phyloP scores from a whole-genome alignment of 2,329 filamentous ascomycete species.

The Calonectria leucothoes region DNA sequence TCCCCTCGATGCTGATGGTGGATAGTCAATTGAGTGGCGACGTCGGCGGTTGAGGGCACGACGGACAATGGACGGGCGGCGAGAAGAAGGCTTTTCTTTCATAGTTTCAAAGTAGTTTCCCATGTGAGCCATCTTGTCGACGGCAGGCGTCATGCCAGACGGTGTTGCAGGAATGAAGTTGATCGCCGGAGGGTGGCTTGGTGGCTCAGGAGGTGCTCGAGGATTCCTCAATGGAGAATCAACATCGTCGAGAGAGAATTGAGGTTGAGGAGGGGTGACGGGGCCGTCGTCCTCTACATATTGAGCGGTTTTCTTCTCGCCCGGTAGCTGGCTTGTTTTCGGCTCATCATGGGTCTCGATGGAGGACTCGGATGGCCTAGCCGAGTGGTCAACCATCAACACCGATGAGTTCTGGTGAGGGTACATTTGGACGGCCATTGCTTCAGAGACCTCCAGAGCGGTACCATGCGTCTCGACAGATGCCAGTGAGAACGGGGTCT shows the following conservation, averaged over 20 bases:
- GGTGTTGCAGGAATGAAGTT: slow-evolving; percentile 74
- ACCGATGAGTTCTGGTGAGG: slow-evolving; percentile 74
- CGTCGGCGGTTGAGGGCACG: slow-evolving; percentile 65
- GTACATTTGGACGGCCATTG: slow-evolving; percentile 70
- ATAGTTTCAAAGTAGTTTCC: slow-evolving; percentile 66
- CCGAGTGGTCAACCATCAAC: slow-evolving; percentile 68
- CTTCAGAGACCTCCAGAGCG: slow-evolving; percentile 72
- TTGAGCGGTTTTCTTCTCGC: slow-evolving; percentile 51
- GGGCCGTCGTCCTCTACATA: slow-evolving; percentile 54
- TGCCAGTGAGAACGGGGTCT: slow-evolving; percentile 71
- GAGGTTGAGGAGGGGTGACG: slow-evolving; percentile 64
- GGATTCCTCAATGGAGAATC: slow-evolving; percentile 74
- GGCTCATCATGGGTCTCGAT: slow-evolving; percentile 46
- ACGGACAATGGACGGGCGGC: slow-evolving; percentile 63
- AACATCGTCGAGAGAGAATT: slow-evolving; percentile 62
- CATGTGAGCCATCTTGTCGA: slow-evolving; percentile 63
- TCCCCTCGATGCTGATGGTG: slow-evolving; percentile 52
- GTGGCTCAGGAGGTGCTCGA: slow-evolving; percentile 67
- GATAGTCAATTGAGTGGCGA: slow-evolving; percentile 55
- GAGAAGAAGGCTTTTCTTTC: slow-evolving; percentile 57
- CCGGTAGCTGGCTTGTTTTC: slow-evolving; percentile 33
- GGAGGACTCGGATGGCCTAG: slow-evolving; percentile 60
- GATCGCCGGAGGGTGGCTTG: slow-evolving; percentile 55
- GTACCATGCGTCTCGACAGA: slow-evolving; percentile 73
- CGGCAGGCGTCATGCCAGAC: slow-evolving; percentile 66